A percentile compares a stretch with the other conserved stretches of the same genome.
Conservation (phyloP, 768 basidiomycete species). For the Trametes cinnabarina region DNA sequence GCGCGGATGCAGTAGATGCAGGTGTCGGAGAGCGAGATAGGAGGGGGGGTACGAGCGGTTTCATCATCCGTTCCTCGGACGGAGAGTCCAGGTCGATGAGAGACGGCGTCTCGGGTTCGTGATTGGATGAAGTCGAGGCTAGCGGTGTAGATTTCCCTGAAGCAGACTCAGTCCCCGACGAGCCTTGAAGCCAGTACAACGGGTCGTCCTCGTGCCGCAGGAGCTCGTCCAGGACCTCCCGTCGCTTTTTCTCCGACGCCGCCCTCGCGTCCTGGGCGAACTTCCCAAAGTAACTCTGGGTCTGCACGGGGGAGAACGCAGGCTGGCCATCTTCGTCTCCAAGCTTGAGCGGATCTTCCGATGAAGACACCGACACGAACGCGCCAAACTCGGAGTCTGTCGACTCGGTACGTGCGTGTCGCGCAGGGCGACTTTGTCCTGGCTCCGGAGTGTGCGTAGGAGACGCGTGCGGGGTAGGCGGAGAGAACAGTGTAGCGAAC, state of each 20-base stretch:
- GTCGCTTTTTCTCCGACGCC: slow-evolving; percentile 50
- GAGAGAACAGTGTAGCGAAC: slow-evolving; percentile 36
- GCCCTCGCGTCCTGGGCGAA: slow-evolving; percentile 58
- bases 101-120: not conserved
- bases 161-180: not conserved
- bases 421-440: not conserved
- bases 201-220: slow-evolving; percentile 69
- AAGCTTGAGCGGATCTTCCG: slow-evolving; percentile 48
- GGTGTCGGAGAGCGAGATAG: not conserved
- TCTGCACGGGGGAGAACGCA: slow-evolving; percentile 20
- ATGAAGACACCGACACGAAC: slow-evolving; percentile 55
- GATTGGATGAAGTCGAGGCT: not conserved
- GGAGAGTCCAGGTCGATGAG: slow-evolving; percentile 20
- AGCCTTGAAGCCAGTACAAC: slow-evolving; percentile 49
- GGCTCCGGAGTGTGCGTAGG: slow-evolving; percentile 20
- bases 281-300: slow-evolving; percentile 52
- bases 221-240: slow-evolving; percentile 60
- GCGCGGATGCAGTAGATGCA: not conserved
- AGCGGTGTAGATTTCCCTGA: slow-evolving; percentile 9
- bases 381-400: slow-evolving; percentile 56
- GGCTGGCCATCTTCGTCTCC: not conserved
- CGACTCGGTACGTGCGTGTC: slow-evolving; percentile 22
- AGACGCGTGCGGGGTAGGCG: slow-evolving; percentile 33
- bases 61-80: slow-evolving; percentile 17
- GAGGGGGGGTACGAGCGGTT: slow-evolving; percentile 10